Percentiles rank a stretch among this genome's conserved stretches.
phyloP scores from a whole-genome alignment of 2,329 filamentous ascomycete genomes.

The Hymenoscyphus salicellus region DNA sequence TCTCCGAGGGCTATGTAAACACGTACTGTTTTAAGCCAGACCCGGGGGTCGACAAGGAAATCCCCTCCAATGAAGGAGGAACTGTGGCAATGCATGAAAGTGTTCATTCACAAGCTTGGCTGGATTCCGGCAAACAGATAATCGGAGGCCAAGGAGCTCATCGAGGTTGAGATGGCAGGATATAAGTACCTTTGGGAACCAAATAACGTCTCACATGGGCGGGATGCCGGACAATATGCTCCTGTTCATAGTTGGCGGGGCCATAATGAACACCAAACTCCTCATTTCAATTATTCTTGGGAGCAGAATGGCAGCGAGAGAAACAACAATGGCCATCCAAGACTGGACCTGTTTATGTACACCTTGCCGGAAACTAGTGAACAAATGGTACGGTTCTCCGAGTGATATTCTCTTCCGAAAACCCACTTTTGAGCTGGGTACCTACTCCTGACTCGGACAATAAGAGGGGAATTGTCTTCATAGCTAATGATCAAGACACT shows the following conservation, averaged over 20 bases:
- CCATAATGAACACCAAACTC: slow-evolving; percentile 16
- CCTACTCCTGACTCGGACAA: no score
- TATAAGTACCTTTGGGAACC: slow-evolving; percentile 8
- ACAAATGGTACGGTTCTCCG: no score
- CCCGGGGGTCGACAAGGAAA: slow-evolving; percentile 21
- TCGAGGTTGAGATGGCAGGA: no score
- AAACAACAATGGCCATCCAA: slow-evolving; percentile 5
- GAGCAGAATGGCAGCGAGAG: slow-evolving; percentile 9
- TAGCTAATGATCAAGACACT: no score
- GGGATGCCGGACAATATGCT: slow-evolving; percentile 10
- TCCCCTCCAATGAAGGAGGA: slow-evolving; percentile 26
- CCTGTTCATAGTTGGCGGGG: slow-evolving; percentile 16
- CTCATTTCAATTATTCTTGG: slow-evolving; percentile 4
- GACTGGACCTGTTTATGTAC: no score
- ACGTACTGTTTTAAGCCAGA: slow-evolving; percentile 27
- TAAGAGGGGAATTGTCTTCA: no score
- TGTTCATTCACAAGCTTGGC: no score
- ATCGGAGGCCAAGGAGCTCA: no score
- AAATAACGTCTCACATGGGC: slow-evolving; percentile 12
- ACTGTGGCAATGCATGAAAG: slow-evolving; percentile 37
- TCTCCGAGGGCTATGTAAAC: slow-evolving; percentile 34
- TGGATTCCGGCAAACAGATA: no score
- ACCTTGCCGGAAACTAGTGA: no score
- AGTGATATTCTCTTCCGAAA: no score
- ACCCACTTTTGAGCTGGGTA: no score